These are phyloP conservation scores for Phytophthora parvispora DNA, from an alignment of 352 stramenopile genomes.

Conservation along the genomic window DNA sequence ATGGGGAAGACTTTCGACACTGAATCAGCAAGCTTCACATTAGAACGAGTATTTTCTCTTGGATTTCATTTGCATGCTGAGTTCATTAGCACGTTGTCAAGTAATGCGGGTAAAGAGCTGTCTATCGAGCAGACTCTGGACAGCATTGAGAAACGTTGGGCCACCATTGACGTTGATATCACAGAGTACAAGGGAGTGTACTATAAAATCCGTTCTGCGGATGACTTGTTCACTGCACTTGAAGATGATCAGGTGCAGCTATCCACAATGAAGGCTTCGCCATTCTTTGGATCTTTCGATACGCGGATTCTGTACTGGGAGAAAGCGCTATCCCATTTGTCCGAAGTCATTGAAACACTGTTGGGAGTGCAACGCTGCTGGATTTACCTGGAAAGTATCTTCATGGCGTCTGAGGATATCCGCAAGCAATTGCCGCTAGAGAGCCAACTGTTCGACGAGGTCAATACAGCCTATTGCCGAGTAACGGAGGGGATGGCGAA, in stretches of 20 bases:
- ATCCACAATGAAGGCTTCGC: conserved; percentile 95
- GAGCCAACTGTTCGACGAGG: conserved; percentile 88
- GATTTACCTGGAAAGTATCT: conserved; percentile 97
- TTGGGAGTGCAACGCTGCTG: conserved; percentile 94
- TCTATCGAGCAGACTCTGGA: conserved; percentile 93
- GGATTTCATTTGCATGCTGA: conserved; percentile 91
- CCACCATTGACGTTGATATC: conserved; percentile 91
- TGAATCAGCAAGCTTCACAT: conserved; percentile 78
- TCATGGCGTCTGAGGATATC: conserved; percentile 96
- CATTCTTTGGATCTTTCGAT: conserved; percentile 94
- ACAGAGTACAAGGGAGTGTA: conserved; percentile 94
- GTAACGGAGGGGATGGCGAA: conserved; percentile 85
- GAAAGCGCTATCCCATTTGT: conserved; percentile 84
- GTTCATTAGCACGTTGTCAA: conserved; percentile 93
- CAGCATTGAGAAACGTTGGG: conserved; percentile 91
- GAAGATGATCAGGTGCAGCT: conserved; percentile 95
- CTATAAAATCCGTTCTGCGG: conserved; percentile 93
- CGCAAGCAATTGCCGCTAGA: conserved; percentile 94
- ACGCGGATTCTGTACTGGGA: conserved; percentile 93
- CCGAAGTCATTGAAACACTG: conserved; percentile 92
- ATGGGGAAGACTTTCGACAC: conserved; percentile 90
- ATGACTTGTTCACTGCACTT: conserved; percentile 93
- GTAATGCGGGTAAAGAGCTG: conserved; percentile 94
- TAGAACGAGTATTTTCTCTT: conserved; percentile 90
- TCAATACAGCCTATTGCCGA: conserved; percentile 81